These are phyloP conservation scores for Arxiozyma slooffiae DNA, from an alignment of 1,139 yeast genomes.

Conservation along the genomic window DNA sequence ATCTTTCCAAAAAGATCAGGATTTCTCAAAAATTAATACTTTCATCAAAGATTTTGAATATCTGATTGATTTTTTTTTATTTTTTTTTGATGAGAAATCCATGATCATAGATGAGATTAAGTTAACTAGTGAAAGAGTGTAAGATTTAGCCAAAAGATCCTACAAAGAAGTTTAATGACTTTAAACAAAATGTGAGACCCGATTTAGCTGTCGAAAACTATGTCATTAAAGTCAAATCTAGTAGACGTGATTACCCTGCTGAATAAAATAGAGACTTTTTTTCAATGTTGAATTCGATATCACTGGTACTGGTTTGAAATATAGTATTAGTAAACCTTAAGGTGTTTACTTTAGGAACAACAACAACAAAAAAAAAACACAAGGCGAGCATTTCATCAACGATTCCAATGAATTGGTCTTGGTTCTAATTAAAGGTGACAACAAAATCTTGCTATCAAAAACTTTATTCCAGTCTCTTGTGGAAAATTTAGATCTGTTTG, in stretches of 20 bases:
- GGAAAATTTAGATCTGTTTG: constrained; percentile 79
- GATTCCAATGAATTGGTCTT: constrained; percentile 65
- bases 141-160: constrained; percentile 59
- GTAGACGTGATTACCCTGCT: constrained; percentile 82
- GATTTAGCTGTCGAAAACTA: constrained; percentile 81
- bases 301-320: constrained; percentile 81
- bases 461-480: constrained; percentile 72
- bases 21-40: constrained; percentile 23
- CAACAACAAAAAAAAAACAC: too few species aligned
- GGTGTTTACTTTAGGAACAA: constrained; percentile 91
- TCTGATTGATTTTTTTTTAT: constrained; percentile 42
- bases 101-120: constrained; percentile 38
- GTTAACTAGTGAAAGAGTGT: constrained; percentile 32
- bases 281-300: constrained; percentile 94
- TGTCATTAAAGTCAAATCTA: constrained; percentile 82
- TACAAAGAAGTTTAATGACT: constrained; percentile 73
- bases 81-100: too few species aligned
- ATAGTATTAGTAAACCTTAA: constrained; percentile 92
- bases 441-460: constrained; percentile 52
- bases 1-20: constrained; percentile 18
- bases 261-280: constrained; percentile 88
- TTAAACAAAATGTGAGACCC: constrained; percentile 60
- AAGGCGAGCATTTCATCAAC: constrained; percentile 58
- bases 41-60: constrained; percentile 41
- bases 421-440: constrained; percentile 61